Conservation (phyloP, 345 rosid genomes). For the Melastoma malabathricum region DNA sequence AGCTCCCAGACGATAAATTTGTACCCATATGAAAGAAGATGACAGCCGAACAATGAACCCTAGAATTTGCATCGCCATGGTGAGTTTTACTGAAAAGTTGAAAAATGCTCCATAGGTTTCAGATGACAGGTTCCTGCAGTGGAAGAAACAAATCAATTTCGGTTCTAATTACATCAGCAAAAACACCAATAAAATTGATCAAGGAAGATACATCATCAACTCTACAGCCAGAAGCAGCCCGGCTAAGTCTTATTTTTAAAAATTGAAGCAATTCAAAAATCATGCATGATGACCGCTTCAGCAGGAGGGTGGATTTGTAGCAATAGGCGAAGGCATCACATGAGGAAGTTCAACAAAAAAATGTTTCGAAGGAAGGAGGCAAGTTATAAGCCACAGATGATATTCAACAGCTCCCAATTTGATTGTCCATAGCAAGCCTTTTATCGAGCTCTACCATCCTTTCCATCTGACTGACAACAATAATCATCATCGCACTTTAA, state of each 20-base stretch:
- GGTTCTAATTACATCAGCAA: background rate
- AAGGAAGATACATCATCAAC: background rate
- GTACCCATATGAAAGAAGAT: constrained; percentile 76
- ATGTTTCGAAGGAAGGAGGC: too few species aligned
- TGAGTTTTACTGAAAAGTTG: constrained; percentile 63
- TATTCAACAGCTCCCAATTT: too few species aligned
- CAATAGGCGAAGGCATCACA: too few species aligned
- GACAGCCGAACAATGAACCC: constrained; percentile 66
- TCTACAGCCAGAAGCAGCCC: background rate
- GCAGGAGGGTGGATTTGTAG: too few species aligned
- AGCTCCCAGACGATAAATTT: constrained; percentile 78
- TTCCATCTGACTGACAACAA: too few species aligned
- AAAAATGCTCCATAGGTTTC: constrained; percentile 28
- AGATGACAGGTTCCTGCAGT: constrained; percentile 51
- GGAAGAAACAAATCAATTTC: background rate
- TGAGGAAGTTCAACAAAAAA: too few species aligned
- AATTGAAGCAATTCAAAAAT: too few species aligned
- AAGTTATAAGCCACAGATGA: too few species aligned
- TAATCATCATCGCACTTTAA: too few species aligned
- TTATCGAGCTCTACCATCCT: too few species aligned
- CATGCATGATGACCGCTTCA: background rate
- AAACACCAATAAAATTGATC: background rate
- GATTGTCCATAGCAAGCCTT: too few species aligned
- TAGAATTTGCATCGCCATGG: constrained; percentile 67
- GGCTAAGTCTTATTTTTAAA: background rate